Base-by-base conservation (phyloP, 2,329 filamentous ascomycete species). In the Colletotrichum melonis region DNA sequence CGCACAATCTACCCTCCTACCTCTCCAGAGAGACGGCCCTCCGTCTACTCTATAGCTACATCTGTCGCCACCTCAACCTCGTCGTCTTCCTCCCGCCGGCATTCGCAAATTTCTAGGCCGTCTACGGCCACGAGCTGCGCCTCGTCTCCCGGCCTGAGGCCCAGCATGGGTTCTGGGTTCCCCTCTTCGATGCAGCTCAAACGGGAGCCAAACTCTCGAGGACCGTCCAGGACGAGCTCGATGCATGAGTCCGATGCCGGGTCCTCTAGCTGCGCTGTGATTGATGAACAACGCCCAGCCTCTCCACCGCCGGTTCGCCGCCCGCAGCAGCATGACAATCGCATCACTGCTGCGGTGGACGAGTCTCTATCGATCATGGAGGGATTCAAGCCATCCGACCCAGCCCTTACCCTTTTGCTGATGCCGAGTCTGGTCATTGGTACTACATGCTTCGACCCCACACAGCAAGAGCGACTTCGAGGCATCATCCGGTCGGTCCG, bases 361-460 rank as follows among this genome's bases (percentile, higher is more conserved):
- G 87, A 91, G 75, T 89, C 88, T 0, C 82, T 92, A 9, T 78
- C 80, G 0, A 85, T 92, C 4, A 78, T 92, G 5, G 87, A 89
- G 69, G 84, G 84, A 0, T 89, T 92, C 78, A 86, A 85, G 71
- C 85, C 89, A 2, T 86, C 85, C 19, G 90, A 92, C 74, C 89
- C 89, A 0, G 86, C 85, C 4, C 90, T 92, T 77, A 90, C 89
- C 0, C 81, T 92, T 4, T 83, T 92, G 0, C 81, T 92, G 24
- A 87, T 92, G 16, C 90, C 90, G 0, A 90, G 89, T 67, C 85
- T 92, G 28, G 80, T 92, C 1, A 87, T 92, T 54, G 90, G 90
- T 26, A 89, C 88, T n/a, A 87, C 89, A 0, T 89, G 88, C 72
- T 91, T 92, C 76, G 84, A 87, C 2, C 81, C 83, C 0, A 75